phyloP scores from a whole-genome alignment of 192 early-diverging fungal genomes.

The Cetraspora pellucida region DNA sequence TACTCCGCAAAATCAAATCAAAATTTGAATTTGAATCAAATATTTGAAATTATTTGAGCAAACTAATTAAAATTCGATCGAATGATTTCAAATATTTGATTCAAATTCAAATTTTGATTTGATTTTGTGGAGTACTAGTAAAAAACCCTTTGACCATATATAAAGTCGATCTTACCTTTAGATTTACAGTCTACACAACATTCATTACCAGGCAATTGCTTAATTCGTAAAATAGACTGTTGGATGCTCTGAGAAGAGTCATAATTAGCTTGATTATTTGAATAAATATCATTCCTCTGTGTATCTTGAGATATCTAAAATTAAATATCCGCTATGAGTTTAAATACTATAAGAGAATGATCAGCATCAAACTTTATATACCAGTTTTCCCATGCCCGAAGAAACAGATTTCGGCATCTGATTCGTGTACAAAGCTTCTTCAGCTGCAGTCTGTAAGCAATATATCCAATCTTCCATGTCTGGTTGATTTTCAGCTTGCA shows the following conservation, averaged over 20 bases:
- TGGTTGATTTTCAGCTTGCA: slow-evolving; percentile 75
- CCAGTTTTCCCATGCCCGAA: not conserved
- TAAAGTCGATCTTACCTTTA: slow-evolving; percentile 40
- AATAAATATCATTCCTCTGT: not conserved
- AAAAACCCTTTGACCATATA: not conserved
- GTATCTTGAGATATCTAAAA: not conserved
- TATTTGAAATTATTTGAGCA: too few relatives aligned
- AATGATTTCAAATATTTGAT: too few relatives aligned
- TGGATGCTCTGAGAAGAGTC: not conserved
- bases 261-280: not conserved
- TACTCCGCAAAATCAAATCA: too few relatives aligned
- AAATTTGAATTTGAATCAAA: too few relatives aligned
- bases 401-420: slow-evolving; percentile 36
- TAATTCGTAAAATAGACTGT: slow-evolving; percentile 26
- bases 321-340: too few relatives aligned
- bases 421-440: slow-evolving; percentile 57
- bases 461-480: slow-evolving; percentile 80
- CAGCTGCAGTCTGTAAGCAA: slow-evolving; percentile 61
- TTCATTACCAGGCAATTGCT: slow-evolving; percentile 56
- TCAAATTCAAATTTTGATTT: too few relatives aligned
- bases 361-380: too few relatives aligned
- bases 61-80: not conserved
- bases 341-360: too few relatives aligned
- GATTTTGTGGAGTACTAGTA: too few relatives aligned
- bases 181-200: slow-evolving; percentile 59